Evolutionary conservation across 139 green algal genomes (phyloP).

Genomic region (Astrephomene gubernaculifera): DNA sequence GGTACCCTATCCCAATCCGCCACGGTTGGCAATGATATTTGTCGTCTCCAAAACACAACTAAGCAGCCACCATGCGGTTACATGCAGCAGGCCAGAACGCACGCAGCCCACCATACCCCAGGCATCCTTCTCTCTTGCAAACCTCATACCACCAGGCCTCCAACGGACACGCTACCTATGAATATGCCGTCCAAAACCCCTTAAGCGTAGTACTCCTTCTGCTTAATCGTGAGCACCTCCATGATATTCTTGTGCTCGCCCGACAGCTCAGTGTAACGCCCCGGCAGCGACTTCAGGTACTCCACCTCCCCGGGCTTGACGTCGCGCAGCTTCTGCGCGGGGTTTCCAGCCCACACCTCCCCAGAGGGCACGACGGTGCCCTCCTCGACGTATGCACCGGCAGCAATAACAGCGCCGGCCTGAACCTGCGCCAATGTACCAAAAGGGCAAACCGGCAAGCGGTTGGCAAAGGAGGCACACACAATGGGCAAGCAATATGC

Average conservation of each 20-base stretch:
- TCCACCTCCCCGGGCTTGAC: conserved; percentile 86
- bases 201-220: conserved; percentile 30
- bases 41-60: too few species aligned
- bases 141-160: too few species aligned
- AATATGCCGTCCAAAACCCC: too few species aligned
- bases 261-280: conserved; percentile 61
- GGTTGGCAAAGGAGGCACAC: background rate
- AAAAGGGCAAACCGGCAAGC: too few species aligned
- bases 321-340: conserved; percentile 85
- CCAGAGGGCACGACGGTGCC: conserved; percentile 78
- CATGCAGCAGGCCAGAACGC: too few species aligned
- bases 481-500: background rate
- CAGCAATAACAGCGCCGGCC: conserved; percentile 88
- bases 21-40: too few species aligned
- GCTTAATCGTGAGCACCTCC: conserved; percentile 50
- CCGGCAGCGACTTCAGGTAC: conserved; percentile 78
- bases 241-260: conserved; percentile 63
- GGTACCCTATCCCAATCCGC: too few species aligned
- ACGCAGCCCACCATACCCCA: too few species aligned
- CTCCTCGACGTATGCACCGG: conserved; percentile 87
- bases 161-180: too few species aligned
- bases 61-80: too few species aligned
- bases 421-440: conserved; percentile 75
- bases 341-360: conserved; percentile 86
- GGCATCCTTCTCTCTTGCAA: too few species aligned